Base-by-base conservation (phyloP, 2,329 filamentous ascomycete species). In the Colletotrichum sp. region DNA sequence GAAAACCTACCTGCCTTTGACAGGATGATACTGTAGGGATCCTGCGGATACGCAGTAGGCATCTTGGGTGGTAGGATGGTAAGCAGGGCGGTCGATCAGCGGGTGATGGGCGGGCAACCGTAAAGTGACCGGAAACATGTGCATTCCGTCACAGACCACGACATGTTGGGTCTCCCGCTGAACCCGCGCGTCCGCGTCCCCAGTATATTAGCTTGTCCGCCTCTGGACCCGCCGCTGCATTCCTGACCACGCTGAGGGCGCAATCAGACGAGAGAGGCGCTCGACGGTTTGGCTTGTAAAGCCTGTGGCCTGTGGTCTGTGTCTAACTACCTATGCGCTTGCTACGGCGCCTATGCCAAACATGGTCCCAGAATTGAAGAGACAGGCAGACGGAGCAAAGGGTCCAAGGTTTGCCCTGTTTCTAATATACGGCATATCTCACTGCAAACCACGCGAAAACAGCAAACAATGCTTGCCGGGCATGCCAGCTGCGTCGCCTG, bases 51-150 rank as follows among this genome's bases (percentile, higher is more conserved):
- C 39, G 16, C 18, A 43, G 39, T 43, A 21, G n/a, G 43, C 43
- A 52, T n/a, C 43, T n/a, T 48, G n/a, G 43, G 6, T 52, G 43
- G 6, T 52, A 13, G 43, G 39, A 8, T 48, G 39, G n/a, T 52
- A 21, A 12, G 43, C n/a, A 52, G 43, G n/a, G 4, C n/a, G 43
- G 43, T 21, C 12, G 43, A 52, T 52, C 43, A 52, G n/a, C n/a
- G 43, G 43, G 43, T 52, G 43, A 21, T 52, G 43, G 43, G n/a
- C 43, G 43, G 57, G 26, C 57, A 32, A 60, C 59, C 30, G 59
- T 18, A 63, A 48, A 48, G 39, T 65, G 6, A 61, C 72, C 72
- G 72, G 61, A 75, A 67, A 75, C 72, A 67, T 55, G 36, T 28
- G 7, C 36, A 36, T 67, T 36, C 36, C 67, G 60, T 71, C 71